These are phyloP conservation scores for Noccaea caerulescens DNA, from an alignment of 345 rosid species.

Conservation along the genomic window DNA sequence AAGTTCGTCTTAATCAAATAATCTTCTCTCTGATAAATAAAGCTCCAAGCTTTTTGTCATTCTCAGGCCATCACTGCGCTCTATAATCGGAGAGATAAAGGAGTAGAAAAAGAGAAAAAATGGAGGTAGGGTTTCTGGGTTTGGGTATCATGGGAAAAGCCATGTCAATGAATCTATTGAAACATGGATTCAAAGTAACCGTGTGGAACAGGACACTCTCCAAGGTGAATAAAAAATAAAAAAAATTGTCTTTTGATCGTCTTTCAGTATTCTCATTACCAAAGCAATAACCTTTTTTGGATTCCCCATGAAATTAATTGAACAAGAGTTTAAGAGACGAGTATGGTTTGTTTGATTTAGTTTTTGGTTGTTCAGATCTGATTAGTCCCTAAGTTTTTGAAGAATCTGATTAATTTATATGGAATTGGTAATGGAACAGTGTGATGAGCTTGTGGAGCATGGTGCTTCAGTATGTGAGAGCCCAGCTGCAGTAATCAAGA, in stretches of 20 bases:
- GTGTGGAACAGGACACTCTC: conserved; percentile 96
- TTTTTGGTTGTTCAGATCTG: conserved; percentile 18
- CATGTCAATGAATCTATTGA: conserved; percentile 83
- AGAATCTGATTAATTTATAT: too few species aligned
- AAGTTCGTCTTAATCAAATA: background rate
- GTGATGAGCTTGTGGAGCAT: conserved; percentile 82
- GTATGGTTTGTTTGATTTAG: background rate
- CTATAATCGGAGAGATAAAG: conserved; percentile 25
- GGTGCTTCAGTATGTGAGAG: conserved; percentile 82
- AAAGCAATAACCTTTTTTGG: background rate
- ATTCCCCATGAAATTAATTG: too few species aligned
- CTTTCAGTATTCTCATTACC: background rate
- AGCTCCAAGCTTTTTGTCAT: conserved; percentile 1
- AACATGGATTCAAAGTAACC: conserved; percentile 82
- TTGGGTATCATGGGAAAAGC: conserved; percentile 98
- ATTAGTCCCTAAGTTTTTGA: too few species aligned
- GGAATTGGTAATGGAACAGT: conserved; percentile 47
- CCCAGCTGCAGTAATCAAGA: conserved; percentile 86
- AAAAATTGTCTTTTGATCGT: background rate
- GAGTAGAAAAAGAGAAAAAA: conserved; percentile 39
- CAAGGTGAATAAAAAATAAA: conserved; percentile 55
- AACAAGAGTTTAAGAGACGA: too few species aligned
- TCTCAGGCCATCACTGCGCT: conserved; percentile 25
- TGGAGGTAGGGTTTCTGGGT: conserved; percentile 95
- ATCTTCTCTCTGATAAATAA: conserved; percentile 2